Conservation (phyloP, 768 basidiomycete genomes). For the Mycena pura region DNA sequence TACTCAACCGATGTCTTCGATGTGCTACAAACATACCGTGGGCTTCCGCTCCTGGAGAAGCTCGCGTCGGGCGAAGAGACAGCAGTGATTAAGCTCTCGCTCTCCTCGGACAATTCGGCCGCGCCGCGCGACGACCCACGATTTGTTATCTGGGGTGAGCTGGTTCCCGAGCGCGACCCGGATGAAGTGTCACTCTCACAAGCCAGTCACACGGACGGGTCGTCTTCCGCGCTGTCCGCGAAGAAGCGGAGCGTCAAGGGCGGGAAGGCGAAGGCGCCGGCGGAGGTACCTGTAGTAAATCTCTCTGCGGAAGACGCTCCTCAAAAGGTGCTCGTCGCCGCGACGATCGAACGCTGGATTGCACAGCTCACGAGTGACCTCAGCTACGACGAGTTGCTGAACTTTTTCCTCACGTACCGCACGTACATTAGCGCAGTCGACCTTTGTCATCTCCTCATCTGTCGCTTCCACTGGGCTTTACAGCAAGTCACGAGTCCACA, state of each 20-base stretch:
- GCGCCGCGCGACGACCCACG: constrained; percentile 87
- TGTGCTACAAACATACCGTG: constrained; percentile 79
- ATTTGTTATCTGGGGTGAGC: constrained; percentile 90
- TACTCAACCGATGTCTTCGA: constrained; percentile 83
- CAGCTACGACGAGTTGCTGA: constrained; percentile 85
- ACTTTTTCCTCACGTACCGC: constrained; percentile 93
- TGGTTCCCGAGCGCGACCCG: constrained; percentile 38
- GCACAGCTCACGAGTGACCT: constrained; percentile 88
- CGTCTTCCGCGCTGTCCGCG: constrained; percentile 46
- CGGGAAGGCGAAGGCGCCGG: constrained; percentile 40
- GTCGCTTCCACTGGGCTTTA: constrained; percentile 90
- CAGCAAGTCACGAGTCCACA: constrained; percentile 52
- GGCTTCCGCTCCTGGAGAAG: constrained; percentile 75
- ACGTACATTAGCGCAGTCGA: constrained; percentile 83
- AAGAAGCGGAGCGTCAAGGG: constrained; percentile 43
- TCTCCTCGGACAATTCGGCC: constrained; percentile 68
- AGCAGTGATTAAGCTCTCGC: constrained; percentile 75
- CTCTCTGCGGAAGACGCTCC: constrained; percentile 34
- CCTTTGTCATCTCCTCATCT: constrained; percentile 81
- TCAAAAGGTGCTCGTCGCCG: constrained; percentile 75
- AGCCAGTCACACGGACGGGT: constrained; percentile 44
- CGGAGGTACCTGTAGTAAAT: constrained; percentile 31
- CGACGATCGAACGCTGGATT: constrained; percentile 93
- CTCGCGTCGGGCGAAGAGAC: constrained; percentile 64
- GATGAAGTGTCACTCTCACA: constrained; percentile 49